A percentile compares a stretch with the other conserved stretches of the same genome.
Conservation (phyloP, 768 basidiomycete genomes). For the Candolleomyces efflorescens region DNA sequence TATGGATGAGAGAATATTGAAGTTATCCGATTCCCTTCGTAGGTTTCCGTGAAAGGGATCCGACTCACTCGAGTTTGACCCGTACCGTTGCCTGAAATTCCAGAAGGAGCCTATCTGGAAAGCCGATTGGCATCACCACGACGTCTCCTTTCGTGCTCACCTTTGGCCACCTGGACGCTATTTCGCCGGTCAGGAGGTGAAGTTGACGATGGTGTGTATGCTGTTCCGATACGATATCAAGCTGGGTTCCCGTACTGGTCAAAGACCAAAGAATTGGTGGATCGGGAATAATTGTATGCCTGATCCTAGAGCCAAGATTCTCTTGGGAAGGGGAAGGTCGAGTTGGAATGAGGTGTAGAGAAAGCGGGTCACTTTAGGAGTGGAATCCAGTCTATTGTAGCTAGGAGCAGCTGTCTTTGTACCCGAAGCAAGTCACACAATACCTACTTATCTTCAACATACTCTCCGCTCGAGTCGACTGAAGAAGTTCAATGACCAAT, state of each 20-base stretch:
- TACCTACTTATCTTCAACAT: too few species aligned
- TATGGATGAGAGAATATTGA: too few species aligned
- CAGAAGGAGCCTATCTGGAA: slow-evolving; percentile 16
- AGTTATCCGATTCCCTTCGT: too few species aligned
- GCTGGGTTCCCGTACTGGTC: not conserved
- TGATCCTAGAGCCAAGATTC: slow-evolving; percentile 1
- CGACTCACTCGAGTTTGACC: slow-evolving; percentile 34
- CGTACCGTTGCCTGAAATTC: slow-evolving; percentile 33
- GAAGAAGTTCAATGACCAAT: too few species aligned
- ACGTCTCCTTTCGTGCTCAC: slow-evolving; percentile 24
- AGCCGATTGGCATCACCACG: slow-evolving; percentile 21
- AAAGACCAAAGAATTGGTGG: not conserved
- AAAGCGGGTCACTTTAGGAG: too few species aligned
- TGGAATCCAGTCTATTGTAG: too few species aligned
- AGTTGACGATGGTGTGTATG: not conserved
- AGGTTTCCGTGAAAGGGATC: too few species aligned
- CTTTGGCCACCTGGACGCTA: slow-evolving; percentile 30
- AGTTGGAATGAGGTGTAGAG: too few species aligned
- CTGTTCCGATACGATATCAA: not conserved
- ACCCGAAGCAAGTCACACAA: too few species aligned
- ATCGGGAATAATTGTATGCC: not conserved
- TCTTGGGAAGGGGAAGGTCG: not conserved
- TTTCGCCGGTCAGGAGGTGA: slow-evolving; percentile 12
- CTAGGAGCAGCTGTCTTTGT: too few species aligned
- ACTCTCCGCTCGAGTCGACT: too few species aligned